Base-by-base conservation (phyloP, 1,139 yeast genomes). In the Yamadazyma dendronema region DNA sequence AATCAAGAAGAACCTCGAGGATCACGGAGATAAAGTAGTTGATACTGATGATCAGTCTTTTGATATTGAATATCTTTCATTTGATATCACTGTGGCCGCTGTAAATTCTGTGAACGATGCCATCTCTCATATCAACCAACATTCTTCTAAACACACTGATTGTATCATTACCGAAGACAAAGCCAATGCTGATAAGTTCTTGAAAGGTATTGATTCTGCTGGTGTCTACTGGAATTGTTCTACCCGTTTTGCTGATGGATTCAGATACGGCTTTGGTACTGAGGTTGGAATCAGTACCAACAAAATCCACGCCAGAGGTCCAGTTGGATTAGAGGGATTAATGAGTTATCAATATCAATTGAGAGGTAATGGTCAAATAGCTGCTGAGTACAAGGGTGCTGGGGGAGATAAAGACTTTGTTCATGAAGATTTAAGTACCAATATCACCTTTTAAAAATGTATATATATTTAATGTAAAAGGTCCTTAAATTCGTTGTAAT, bases 151-250 rank as follows among this genome's bases (percentile, higher is more conserved):
- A 54, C 99, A 94, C 61, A 94, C 99, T 0, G 99, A 94, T 53
- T 80, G 88, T 42, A 90, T 94, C 41, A 70, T 94, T 43, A 90
- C 98, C 1, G 86, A 84, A 48, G 67, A 78, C 48, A 75, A 84
- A 53, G 70, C 53, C 4, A 67, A 66, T 6, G 97, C 98, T 0
- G 84, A 86, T 32, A 62, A 62, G 42, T 94, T 92, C 64, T 62
- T 90, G 53, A 81, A 82, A 59, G 95, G 90, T 21, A 77, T 94
- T 30, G 98, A 94, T 59, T 86, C 97, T 4, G 86, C 97, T 3
- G 97, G 97, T 39, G 96, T 92, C n/a, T 94, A 88, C 67, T 90
- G 97, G 97, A 94, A 94, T 57, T 90, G 95, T 36, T 85, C 96
- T 8, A 88, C 97, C 2, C 74, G 99, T 56, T 94, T 94, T 64